Base-by-base conservation (phyloP, 164 flowering plant genomes). In the Tetrastigma voinierianum region DNA sequence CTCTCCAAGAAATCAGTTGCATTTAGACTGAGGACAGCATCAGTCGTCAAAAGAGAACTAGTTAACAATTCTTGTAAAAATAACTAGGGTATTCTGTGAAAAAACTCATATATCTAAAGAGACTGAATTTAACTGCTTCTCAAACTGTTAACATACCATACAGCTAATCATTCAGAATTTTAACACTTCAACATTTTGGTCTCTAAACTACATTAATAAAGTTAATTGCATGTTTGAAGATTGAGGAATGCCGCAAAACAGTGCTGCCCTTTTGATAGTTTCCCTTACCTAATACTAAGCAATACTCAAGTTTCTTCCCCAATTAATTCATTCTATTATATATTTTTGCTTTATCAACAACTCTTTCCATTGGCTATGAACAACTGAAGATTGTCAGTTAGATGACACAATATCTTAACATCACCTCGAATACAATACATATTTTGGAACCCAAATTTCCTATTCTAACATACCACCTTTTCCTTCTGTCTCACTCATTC, bases 1-100 rank as follows among this genome's bases (percentile, higher is more conserved):
- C 86, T 80, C 79, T 87, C 90, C 66, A 93, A 77, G 73, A 90
- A 82, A 76, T 86, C 87, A 57, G 84, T 85, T 14, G 87, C 89
- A 77, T 93, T 84, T 49, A 90, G 62, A 49, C 96, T 90, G 81
- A 65, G 63, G 66, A 68, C 46, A 48, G 24, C 2, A 44, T 18
- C 57, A 46, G 48, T 40, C 18, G 25, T 61, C 12, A 51, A 40
- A 8, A 73, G 20, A 15, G 54, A 49, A 23, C 21, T n/a, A 56
- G 25, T 25, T 24, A 51, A 54, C 53, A 23, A 47, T 6, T 9
- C 9, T 53, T 4, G 19, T 25, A 18, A 18, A 59, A 48, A 59
- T 16, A 59, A 46, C 21, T 52, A 12, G 15, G 3, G n/a, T 11
- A 61, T 8, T n/a, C 10, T 11, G 15, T 57, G 21, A 49, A 52